Evolutionary conservation across 192 early-diverging fungal species (phyloP), one percentile per base, ranked within the genome.

Genomic region (Cladochytrium replicatum): DNA sequence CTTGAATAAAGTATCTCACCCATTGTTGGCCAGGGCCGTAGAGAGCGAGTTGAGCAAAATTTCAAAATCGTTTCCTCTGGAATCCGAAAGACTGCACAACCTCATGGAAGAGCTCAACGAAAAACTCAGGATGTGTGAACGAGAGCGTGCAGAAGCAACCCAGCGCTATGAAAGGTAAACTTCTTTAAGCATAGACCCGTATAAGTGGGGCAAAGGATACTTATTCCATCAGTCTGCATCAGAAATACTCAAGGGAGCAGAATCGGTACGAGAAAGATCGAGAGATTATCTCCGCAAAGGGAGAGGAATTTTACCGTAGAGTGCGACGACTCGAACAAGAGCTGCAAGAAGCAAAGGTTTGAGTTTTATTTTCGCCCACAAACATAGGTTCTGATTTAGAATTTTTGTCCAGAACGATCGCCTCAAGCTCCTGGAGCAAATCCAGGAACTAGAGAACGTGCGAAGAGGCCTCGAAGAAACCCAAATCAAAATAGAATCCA

Each of bases 1-100:
- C 21, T 13, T 7, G 41, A 13, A 5, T 6, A 15, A 15, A 22
- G 13, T 6, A 15, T 43, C 6, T 8, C 19, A 21, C 6, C 6
- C 41, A 13, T 43, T 7, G 15, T 4, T 15, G n/a, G 29, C 17
- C 34, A 59, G 55, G 2, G 48, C 68, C 19, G 68, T 66, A 9
- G 72, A 75, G 44, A 53, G 37, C 54, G 72, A 75, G 44, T 50
- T 70, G 9, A 62, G 70, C 41, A 75, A 71, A 48, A 19, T 65
- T 13, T 62, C 59, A 9, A 46, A 55, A 25, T 66, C 67, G 29
- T 48, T 75, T 9, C 72, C 72, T 21, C 54, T 52, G 15, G 72
- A 75, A 50, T 43, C 58, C 4, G 72, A 75, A 17, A 57, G 72
- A 4, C 34, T 75, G 0, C 57, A 55, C 6, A 43, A 58, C 15